phyloP scores from a whole-genome alignment of 2,329 filamentous ascomycete genomes.

The Calonectria fujianensis region DNA sequence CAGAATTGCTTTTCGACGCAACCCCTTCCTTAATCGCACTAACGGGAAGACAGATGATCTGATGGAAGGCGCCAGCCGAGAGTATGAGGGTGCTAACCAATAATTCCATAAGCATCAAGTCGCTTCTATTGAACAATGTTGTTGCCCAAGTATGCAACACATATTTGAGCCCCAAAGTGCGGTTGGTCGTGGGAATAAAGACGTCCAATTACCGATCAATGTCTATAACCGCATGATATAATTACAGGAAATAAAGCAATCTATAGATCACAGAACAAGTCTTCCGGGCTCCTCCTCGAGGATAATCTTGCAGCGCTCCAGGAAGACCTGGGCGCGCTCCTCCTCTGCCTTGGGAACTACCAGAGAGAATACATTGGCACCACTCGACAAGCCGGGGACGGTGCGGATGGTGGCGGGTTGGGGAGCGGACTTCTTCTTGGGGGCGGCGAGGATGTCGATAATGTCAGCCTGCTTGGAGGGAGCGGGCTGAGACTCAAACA shows the following conservation, averaged over 20 bases:
- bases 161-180: background rate
- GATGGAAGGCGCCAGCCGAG: background rate
- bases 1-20: background rate
- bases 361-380: slow-evolving; percentile 87
- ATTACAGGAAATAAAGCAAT: slow-evolving; percentile 55
- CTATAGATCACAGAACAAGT: slow-evolving; percentile 75
- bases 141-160: background rate
- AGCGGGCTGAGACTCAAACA: slow-evolving; percentile 58
- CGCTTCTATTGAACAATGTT: background rate
- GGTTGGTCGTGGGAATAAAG: slow-evolving; percentile 26
- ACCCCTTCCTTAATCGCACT: background rate
- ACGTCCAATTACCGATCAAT: slow-evolving; percentile 45
- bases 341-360: slow-evolving; percentile 87
- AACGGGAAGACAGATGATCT: background rate
- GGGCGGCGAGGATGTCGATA: slow-evolving; percentile 83
- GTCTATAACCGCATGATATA: slow-evolving; percentile 56
- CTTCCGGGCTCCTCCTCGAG: slow-evolving; percentile 87
- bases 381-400: slow-evolving; percentile 69
- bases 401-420: slow-evolving; percentile 56
- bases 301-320: slow-evolving; percentile 89
- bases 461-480: slow-evolving; percentile 76
- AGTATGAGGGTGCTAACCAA: background rate
- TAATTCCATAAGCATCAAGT: slow-evolving; percentile 1
- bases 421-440: slow-evolving; percentile 54
- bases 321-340: slow-evolving; percentile 85